Evolutionary conservation across 805 yeast species (phyloP).

Genomic region (Spathaspora girioi): DNA sequence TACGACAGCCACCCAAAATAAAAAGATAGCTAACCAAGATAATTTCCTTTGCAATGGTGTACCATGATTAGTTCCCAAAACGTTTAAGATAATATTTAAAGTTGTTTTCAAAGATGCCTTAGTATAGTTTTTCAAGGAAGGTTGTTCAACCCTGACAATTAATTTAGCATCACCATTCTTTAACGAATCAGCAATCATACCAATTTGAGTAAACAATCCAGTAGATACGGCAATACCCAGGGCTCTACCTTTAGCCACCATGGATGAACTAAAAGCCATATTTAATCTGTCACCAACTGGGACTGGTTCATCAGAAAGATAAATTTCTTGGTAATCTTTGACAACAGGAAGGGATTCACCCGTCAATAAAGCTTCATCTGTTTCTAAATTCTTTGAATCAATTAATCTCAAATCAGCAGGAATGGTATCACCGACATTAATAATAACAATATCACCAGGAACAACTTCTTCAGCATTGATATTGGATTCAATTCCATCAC

Average conservation of each 20-base stretch:
- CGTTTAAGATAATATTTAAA: constrained; percentile 57
- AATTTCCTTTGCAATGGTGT: constrained; percentile 78
- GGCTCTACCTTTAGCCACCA: constrained; percentile 74
- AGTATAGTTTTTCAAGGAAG: constrained; percentile 42
- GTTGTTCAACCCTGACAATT: constrained; percentile 38
- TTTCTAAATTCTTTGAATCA: constrained; percentile 60
- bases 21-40: constrained; percentile 69
- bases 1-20: constrained; percentile 75
- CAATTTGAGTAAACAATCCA: constrained; percentile 73
- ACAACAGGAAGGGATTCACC: constrained; percentile 67
- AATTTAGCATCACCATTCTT: constrained; percentile 36
- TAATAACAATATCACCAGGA: constrained; percentile 66
- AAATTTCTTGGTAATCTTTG: constrained; percentile 45
- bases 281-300: constrained; percentile 75
- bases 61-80: constrained; percentile 73
- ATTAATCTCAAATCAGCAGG: constrained; percentile 71
- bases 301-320: constrained; percentile 25
- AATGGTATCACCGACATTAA: constrained; percentile 68
- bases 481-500: constrained; percentile 55
- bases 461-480: constrained; percentile 63
- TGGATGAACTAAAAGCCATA: constrained; percentile 66
- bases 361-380: constrained; percentile 64
- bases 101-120: constrained; percentile 46
- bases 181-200: constrained; percentile 63
- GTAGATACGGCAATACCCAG: constrained; percentile 64